Evolutionary conservation across 179 eudicot species (phyloP).

Genomic region (Drosera spatulata): DNA sequence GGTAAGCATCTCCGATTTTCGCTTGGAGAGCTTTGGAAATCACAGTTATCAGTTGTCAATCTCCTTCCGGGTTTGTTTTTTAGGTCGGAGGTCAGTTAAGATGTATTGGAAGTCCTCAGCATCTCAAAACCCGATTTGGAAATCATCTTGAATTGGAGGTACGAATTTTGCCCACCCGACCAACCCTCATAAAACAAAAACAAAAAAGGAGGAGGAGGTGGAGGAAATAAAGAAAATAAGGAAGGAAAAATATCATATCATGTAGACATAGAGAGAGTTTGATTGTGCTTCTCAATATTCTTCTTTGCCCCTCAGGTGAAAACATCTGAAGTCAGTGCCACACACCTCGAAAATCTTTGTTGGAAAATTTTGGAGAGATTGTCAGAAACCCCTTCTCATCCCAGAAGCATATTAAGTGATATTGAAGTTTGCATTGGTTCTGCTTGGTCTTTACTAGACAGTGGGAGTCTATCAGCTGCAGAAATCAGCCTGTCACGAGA

Average conservation of each 20-base stretch:
- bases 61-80: constrained; percentile 4
- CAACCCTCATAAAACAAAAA: background rate
- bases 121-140: constrained; percentile 90
- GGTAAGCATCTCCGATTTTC: constrained; percentile 27
- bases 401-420: constrained; percentile 66
- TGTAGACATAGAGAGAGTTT: too few species aligned
- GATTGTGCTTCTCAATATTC: too few species aligned
- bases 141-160: constrained; percentile 99
- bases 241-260: too few species aligned
- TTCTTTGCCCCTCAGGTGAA: constrained; percentile 47
- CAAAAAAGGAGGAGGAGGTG: background rate
- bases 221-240: background rate
- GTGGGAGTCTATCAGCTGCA: constrained; percentile 30
- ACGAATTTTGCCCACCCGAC: background rate
- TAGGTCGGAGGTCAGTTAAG: constrained; percentile 89
- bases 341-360: constrained; percentile 61
- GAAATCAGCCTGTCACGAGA: constrained; percentile 79
- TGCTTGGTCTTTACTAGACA: constrained; percentile 32
- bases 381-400: constrained; percentile 49
- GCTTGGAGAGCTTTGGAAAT: background rate
- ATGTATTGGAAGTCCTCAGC: constrained; percentile 97
- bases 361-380: constrained; percentile 63
- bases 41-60: background rate
- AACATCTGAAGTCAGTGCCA: constrained; percentile 65
- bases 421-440: constrained; percentile 77